Evolutionary conservation across 2,329 filamentous ascomycete genomes (phyloP).

Genomic region (Arthroderma sp.): DNA sequence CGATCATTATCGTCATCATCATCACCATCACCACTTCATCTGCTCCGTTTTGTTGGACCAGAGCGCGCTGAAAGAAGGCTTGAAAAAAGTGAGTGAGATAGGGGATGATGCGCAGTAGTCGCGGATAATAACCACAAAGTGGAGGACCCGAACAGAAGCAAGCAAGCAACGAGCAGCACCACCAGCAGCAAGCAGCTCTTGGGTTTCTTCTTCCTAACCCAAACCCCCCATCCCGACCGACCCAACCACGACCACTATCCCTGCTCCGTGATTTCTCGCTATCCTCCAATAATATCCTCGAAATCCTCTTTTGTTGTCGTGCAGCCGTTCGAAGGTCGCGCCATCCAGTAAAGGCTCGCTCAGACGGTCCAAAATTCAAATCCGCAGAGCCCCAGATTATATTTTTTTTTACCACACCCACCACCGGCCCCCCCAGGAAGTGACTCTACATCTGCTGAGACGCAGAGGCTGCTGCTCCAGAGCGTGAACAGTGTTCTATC

Average conservation of each 20-base stretch:
- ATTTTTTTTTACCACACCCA: neutral
- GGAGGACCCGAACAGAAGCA: no score
- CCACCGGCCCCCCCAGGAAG: neutral
- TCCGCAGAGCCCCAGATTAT: constrained; percentile 2
- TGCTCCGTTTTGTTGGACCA: no score
- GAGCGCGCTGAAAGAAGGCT: no score
- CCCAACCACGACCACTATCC: neutral
- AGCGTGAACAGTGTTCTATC: constrained; percentile 3
- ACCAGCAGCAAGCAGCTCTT: no score
- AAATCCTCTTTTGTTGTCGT: constrained; percentile 2
- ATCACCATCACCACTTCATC: no score
- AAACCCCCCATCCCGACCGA: no score
- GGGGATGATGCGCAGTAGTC: no score
- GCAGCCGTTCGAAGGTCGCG: constrained; percentile 3
- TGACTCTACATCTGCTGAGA: constrained; percentile 3
- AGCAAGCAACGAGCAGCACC: no score
- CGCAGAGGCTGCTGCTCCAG: neutral
- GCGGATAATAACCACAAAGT: no score
- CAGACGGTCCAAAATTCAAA: constrained; percentile 8
- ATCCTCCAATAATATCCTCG: constrained; percentile 1
- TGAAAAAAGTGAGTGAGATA: no score
- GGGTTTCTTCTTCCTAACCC: no score
- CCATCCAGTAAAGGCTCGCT: constrained; percentile 1
- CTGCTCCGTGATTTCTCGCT: constrained; percentile 3
- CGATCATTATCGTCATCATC: no score